Percentiles rank a stretch among this genome's conserved stretches.
phyloP scores from a whole-genome alignment of 2,329 filamentous ascomycete species.

The Botrytis pseudocinerea region DNA sequence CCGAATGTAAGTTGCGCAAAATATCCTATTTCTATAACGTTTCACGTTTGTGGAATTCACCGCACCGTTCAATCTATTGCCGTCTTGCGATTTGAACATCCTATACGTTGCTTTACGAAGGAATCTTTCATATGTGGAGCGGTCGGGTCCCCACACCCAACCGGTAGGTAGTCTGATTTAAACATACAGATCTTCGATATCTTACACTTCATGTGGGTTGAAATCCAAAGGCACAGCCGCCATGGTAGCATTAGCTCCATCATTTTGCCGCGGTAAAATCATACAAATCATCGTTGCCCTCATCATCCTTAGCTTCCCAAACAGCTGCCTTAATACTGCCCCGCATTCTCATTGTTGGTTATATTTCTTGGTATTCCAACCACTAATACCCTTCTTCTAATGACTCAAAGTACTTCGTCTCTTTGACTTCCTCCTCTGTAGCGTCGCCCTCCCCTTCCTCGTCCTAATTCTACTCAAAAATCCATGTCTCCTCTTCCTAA shows the following conservation, averaged over 20 bases:
- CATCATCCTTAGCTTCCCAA: neutral
- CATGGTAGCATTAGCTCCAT: neutral
- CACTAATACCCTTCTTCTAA: conserved; percentile 25
- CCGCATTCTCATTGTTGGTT: neutral
- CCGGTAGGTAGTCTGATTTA: neutral
- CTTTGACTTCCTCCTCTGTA: conserved; percentile 40
- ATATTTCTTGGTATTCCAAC: neutral
- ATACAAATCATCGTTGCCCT: neutral
- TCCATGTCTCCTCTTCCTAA: conserved; percentile 42
- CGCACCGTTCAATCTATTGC: neutral
- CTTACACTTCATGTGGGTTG: conserved; percentile 5
- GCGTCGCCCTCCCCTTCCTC: conserved; percentile 38
- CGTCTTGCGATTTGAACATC: neutral
- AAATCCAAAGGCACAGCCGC: neutral
- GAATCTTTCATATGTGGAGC: neutral
- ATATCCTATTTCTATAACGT: neutral
- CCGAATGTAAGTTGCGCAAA: neutral
- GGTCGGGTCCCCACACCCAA: neutral
- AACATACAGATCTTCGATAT: conserved; percentile 14
- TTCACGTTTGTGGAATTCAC: neutral
- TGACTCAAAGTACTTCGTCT: conserved; percentile 42
- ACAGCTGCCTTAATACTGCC: neutral
- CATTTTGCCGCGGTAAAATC: neutral
- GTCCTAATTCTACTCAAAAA: conserved; percentile 41
- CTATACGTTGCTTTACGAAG: neutral